Conservation (phyloP, 192 early-diverging fungal genomes). For the Coemansia erecta region DNA sequence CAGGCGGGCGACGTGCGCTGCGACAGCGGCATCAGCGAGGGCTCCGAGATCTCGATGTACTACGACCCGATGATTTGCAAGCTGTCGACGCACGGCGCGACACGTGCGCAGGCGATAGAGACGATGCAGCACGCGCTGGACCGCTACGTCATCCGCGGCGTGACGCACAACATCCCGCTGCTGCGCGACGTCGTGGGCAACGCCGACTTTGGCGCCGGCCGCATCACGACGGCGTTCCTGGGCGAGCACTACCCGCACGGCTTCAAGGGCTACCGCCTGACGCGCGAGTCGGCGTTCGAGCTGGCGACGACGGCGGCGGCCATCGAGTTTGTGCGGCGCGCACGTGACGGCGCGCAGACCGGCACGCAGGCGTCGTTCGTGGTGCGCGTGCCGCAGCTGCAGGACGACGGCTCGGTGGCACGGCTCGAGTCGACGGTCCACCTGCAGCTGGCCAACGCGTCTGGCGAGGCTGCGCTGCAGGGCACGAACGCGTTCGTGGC, state of each 20-base stretch:
- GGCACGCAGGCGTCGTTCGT: neutral
- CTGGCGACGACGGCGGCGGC: conserved; percentile 66
- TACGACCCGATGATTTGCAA: conserved; percentile 98
- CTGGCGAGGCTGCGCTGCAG: neutral
- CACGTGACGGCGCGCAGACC: conserved; percentile 27
- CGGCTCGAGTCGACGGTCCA: conserved; percentile 26
- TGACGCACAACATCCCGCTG: conserved; percentile 93
- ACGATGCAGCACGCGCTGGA: conserved; percentile 84
- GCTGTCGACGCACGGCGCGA: conserved; percentile 79
- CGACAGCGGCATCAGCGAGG: conserved; percentile 90
- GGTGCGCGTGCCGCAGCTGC: conserved; percentile 49
- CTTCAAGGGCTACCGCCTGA: conserved; percentile 75
- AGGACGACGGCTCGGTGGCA: conserved; percentile 43
- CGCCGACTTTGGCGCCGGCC: conserved; percentile 69
- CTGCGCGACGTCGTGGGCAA: conserved; percentile 81
- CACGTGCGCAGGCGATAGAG: conserved; percentile 71
- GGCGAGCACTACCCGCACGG: conserved; percentile 86
- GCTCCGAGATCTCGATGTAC: conserved; percentile 91
- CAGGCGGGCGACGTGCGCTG: conserved; percentile 70
- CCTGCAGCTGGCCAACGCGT: conserved; percentile 2
- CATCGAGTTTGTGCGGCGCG: conserved; percentile 66
- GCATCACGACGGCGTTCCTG: conserved; percentile 82
- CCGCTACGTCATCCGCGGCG: conserved; percentile 88
- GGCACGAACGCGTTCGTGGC: conserved; percentile 34
- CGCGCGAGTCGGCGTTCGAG: conserved; percentile 48